Percentiles rank a stretch among this genome's conserved stretches.
phyloP scores from a whole-genome alignment of 106 monocot species.

The Gastrodia elata region DNA sequence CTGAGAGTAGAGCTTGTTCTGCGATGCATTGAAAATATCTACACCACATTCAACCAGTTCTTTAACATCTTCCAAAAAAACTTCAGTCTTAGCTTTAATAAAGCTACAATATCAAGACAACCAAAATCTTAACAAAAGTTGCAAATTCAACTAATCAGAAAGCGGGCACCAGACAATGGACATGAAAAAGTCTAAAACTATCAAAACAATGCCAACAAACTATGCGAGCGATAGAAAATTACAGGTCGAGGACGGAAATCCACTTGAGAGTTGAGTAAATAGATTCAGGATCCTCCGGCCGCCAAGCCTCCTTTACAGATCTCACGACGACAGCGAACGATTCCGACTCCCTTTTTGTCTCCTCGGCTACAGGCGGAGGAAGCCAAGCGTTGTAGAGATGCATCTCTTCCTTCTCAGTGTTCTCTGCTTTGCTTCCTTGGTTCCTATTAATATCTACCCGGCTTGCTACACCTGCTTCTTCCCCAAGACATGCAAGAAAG shows the following conservation, averaged over 20 bases:
- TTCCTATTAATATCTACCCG: background rate
- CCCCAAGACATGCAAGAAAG: conserved; percentile 5
- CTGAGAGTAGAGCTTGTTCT: conserved; percentile 87
- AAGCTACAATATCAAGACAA: conserved; percentile 34
- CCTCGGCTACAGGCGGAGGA: conserved; percentile 69
- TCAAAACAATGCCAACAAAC: background rate
- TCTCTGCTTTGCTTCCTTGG: background rate
- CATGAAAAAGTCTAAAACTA: background rate
- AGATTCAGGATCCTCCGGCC: conserved; percentile 67
- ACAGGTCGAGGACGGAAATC: conserved; percentile 83
- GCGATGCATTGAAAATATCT: conserved; percentile 68
- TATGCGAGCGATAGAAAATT: conserved; percentile 8
- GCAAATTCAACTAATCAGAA: background rate
- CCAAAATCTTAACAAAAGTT: background rate
- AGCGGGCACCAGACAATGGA: background rate
- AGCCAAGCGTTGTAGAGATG: conserved; percentile 98
- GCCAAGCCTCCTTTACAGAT: conserved; percentile 51
- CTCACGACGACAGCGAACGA: conserved; percentile 56
- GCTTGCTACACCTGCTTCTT: background rate
- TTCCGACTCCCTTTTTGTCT: conserved; percentile 56
- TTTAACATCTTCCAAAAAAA: conserved; percentile 59
- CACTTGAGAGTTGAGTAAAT: conserved; percentile 83
- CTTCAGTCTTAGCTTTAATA: conserved; percentile 83
- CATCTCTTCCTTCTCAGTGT: conserved; percentile 29
- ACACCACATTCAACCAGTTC: conserved; percentile 63